Conservation (phyloP, 495 filamentous ascomycete species). For the Penicillium psychrofluorescens region DNA sequence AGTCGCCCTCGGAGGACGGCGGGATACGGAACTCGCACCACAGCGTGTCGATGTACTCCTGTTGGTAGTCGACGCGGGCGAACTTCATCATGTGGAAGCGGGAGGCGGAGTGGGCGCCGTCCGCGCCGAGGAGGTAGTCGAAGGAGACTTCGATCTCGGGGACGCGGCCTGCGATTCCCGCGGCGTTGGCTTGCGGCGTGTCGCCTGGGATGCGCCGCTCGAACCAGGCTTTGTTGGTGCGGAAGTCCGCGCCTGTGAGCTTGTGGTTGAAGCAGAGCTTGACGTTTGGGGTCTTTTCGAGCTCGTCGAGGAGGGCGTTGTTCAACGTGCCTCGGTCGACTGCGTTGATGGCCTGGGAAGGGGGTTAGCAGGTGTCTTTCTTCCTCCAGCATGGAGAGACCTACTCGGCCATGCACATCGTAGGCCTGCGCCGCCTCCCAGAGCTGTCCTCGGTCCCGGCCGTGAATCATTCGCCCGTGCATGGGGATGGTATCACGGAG, state of each 20-base stretch:
- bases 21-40: constrained; percentile 95
- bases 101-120: constrained; percentile 87
- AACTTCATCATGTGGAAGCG: constrained; percentile 94
- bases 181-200: constrained; percentile 20
- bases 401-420: constrained; percentile 80
- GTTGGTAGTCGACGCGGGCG: constrained; percentile 78
- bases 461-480: constrained; percentile 96
- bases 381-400: constrained; percentile 10
- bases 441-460: constrained; percentile 55
- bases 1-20: constrained; percentile 48
- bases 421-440: constrained; percentile 80
- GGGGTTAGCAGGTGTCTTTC: neutral
- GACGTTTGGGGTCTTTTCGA: constrained; percentile 78
- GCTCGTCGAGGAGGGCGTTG: constrained; percentile 74
- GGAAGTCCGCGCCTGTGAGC: constrained; percentile 79
- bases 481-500: constrained; percentile 79
- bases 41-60: constrained; percentile 92
- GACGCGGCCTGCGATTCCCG: constrained; percentile 24
- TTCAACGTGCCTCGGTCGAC: constrained; percentile 79
- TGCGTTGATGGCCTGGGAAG: constrained; percentile 46
- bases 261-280: constrained; percentile 89
- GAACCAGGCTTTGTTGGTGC: constrained; percentile 76
- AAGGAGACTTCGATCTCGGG: constrained; percentile 69
- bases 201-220: constrained; percentile 44
- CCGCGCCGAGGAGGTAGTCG: constrained; percentile 90